A percentile compares a stretch with the other conserved stretches of the same genome.
Conservation (phyloP, 2,329 filamentous ascomycete genomes). For the Trichoderma lentiforme region DNA sequence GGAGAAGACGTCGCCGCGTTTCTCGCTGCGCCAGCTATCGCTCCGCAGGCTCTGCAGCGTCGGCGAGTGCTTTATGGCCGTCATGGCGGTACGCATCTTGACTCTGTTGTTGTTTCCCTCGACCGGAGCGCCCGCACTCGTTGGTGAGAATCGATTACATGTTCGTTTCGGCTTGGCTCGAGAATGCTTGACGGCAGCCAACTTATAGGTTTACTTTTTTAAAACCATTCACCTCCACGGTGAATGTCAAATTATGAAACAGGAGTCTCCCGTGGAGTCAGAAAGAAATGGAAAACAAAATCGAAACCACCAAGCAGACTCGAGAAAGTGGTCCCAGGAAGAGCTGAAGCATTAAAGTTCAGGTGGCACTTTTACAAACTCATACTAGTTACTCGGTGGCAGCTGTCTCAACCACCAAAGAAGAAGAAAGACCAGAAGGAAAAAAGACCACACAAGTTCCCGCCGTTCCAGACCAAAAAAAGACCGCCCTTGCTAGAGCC, state of each 20-base stretch:
- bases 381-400: neutral
- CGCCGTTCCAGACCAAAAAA: neutral
- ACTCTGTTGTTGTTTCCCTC: neutral
- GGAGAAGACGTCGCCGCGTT: constrained; percentile 21
- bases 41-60: constrained; percentile 10
- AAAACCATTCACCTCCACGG: neutral
- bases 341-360: constrained; percentile 16
- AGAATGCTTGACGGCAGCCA: neutral
- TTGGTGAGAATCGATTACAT: constrained; percentile 1
- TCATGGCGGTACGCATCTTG: neutral
- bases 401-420: neutral
- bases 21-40: constrained; percentile 23
- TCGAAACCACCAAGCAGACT: neutral
- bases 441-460: neutral
- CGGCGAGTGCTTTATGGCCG: constrained; percentile 1
- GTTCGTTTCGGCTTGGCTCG: neutral
- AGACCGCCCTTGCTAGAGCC: neutral
- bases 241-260: neutral
- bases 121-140: neutral
- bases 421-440: neutral
- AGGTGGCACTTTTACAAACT: constrained; percentile 9
- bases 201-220: neutral
- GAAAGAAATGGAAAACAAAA: neutral
- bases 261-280: neutral
- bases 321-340: neutral